Base-by-base conservation (phyloP, 1,139 yeast genomes). In the Candida sp. region DNA sequence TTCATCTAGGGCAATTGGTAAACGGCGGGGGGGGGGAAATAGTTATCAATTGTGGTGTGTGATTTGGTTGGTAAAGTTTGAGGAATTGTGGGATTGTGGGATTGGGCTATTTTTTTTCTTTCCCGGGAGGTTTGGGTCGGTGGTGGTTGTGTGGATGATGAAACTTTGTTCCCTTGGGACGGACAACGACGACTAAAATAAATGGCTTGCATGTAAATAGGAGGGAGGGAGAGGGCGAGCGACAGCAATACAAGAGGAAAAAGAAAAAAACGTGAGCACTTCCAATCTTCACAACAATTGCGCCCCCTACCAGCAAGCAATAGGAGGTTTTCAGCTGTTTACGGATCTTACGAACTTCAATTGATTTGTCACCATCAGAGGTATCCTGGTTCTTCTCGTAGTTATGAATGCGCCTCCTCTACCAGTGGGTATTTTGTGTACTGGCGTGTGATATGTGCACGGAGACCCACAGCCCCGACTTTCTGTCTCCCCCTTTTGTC, bases 1-100 rank as follows among this genome's bases (percentile, higher is more conserved):
- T 80, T 79, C 84, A 80, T 80, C 34, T 9, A 27, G 7, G 17
- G 17, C 3, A 38, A 34, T 34, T 38, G 12, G 22, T 3, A 17
- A 17, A 17, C 17, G 17, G n/a, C n/a, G n/a, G n/a, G n/a, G n/a
- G 17, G 17, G 17, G 50, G 30, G 22, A 35, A 42, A 42, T 42
- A 31, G n/a, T 30, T 34, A 41, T n/a, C 38, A 40, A 39, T 26
- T 45, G 47, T 23, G 35, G 25, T 42, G 22, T 12, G 9, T 34
- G 8, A 2, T 17, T 17, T 17, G 17, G 17, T 17, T 1, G 17
- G 17, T 17, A 17, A 17, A 17, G 17, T 17, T 17, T 17, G 17
- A 17, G 17, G 17, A 17, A 17, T 1, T 17, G 17, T 17, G 17
- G 17, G 17, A 17, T 17, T 17, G 17, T 17, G 17, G 17, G 17